Conservation (phyloP, 1,284 basidiomycete species). For the Naganishia cerealis region DNA sequence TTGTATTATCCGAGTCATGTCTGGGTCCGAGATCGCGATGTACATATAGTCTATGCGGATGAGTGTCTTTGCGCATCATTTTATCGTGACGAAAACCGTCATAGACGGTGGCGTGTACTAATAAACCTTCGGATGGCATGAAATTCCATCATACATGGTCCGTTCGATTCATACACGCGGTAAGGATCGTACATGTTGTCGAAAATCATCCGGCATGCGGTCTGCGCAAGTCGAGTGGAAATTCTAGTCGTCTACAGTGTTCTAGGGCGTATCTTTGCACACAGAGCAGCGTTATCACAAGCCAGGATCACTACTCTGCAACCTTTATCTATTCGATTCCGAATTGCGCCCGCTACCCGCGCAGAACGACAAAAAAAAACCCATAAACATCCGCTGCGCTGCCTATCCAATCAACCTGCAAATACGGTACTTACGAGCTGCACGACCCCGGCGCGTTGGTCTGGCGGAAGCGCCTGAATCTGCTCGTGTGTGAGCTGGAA, state of each 20-base stretch:
- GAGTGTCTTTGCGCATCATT: neutral
- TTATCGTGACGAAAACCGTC: too few species aligned
- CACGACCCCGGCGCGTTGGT: conserved; percentile 80
- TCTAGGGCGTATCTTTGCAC: neutral
- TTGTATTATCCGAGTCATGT: neutral
- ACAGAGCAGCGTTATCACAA: neutral
- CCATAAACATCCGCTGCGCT: neutral
- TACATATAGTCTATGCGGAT: neutral
- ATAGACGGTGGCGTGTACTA: too few species aligned
- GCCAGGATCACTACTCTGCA: neutral
- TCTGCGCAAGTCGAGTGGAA: neutral
- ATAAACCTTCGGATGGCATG: too few species aligned
- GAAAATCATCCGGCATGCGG: too few species aligned
- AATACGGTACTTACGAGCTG: conserved; percentile 64
- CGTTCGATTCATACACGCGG: neutral
- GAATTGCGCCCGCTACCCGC: conserved; percentile 28
- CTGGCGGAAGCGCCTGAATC: conserved; percentile 76
- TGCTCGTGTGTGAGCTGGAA: conserved; percentile 81
- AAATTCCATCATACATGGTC: neutral
- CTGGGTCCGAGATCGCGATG: neutral
- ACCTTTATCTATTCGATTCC: conserved; percentile 16
- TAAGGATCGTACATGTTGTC: neutral
- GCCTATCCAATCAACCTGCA: neutral
- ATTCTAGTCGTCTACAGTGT: neutral
- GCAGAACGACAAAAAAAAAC: neutral